Conservation (phyloP, 1,284 basidiomycete genomes). For the Fomes fomentarius region DNA sequence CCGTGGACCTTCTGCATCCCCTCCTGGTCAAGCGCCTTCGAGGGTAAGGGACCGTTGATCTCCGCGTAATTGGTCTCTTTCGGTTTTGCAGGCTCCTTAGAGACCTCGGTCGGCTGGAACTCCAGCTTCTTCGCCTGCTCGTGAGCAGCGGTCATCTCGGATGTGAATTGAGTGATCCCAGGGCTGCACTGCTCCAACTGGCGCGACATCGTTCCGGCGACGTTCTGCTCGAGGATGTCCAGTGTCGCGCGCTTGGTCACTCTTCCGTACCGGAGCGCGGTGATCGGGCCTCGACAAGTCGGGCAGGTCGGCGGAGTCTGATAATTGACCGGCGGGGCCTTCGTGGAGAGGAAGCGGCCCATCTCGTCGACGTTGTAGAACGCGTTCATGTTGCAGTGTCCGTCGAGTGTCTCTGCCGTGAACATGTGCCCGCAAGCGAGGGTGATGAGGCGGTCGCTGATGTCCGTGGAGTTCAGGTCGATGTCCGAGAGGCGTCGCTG, state of each 20-base stretch:
- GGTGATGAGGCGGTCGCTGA: constrained; percentile 63
- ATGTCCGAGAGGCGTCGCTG: constrained; percentile 56
- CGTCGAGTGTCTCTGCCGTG: constrained; percentile 75
- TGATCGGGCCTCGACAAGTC: constrained; percentile 54
- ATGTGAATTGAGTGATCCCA: constrained; percentile 5
- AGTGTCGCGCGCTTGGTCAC: constrained; percentile 62
- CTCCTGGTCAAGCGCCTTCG: not conserved
- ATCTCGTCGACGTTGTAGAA: constrained; percentile 49
- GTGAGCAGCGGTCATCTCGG: constrained; percentile 4
- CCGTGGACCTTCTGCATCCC: constrained; percentile 23
- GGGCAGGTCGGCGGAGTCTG: constrained; percentile 58
- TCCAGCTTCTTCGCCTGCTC: constrained; percentile 14
- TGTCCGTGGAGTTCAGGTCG: constrained; percentile 40
- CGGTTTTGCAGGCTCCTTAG: not conserved
- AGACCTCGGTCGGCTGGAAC: not conserved
- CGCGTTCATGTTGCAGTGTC: constrained; percentile 52
- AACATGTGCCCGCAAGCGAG: constrained; percentile 68
- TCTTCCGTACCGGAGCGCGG: constrained; percentile 58
- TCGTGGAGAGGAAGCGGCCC: constrained; percentile 47
- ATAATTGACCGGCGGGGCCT: constrained; percentile 45
- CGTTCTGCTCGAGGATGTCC: constrained; percentile 66
- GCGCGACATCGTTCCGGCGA: constrained; percentile 54
- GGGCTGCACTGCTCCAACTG: constrained; percentile 18
- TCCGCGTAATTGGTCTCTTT: not conserved
- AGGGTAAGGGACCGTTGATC: constrained; percentile 11